A percentile compares a stretch with the other conserved stretches of the same genome.
Evolutionary conservation across 495 filamentous ascomycete species (phyloP).

Genomic region (Trichoderma reesei): DNA sequence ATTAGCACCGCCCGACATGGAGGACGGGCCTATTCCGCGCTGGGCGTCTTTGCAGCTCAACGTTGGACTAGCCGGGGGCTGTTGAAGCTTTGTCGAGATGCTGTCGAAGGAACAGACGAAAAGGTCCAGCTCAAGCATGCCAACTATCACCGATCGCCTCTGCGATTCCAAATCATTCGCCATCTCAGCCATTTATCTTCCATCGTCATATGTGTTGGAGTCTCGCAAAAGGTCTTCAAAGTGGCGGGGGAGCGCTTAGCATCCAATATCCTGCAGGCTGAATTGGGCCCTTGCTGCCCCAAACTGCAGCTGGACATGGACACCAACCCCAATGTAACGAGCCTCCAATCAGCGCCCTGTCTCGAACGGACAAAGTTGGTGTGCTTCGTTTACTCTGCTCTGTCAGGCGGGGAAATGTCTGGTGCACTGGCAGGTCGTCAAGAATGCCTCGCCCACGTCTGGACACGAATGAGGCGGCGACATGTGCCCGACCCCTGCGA

Average conservation of each 20-base stretch:
- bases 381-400: not conserved
- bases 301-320: not conserved
- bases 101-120: not conserved
- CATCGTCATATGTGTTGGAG: not conserved
- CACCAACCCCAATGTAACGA: not conserved
- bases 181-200: not conserved
- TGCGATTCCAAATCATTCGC: not conserved
- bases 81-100: not conserved
- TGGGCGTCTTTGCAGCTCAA: not conserved
- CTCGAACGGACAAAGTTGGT: not conserved
- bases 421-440: not conserved
- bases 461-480: not conserved
- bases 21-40: not conserved
- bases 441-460: not conserved
- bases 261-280: constrained; percentile 5
- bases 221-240: not conserved
- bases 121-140: not conserved
- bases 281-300: not conserved
- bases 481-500: not conserved
- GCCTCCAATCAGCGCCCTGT: not conserved
- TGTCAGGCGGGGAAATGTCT: not conserved
- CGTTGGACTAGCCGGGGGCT: not conserved
- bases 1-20: not conserved
- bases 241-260: not conserved
- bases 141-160: not conserved